phyloP scores from a whole-genome alignment of 2,329 filamentous ascomycete species.

The Botrytis porri region DNA sequence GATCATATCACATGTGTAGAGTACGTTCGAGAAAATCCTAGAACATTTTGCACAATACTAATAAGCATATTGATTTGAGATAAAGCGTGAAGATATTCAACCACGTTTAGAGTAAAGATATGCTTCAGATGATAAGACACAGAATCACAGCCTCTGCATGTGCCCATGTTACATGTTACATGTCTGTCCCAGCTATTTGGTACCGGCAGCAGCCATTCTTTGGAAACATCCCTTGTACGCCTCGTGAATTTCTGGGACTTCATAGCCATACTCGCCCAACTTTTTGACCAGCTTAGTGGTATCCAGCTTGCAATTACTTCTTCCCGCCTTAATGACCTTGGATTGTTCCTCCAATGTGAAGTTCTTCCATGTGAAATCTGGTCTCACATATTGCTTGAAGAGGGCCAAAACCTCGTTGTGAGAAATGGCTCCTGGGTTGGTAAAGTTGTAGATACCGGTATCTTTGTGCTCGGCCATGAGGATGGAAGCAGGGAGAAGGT shows the following conservation, averaged over 20 bases:
- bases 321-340: conserved; percentile 64
- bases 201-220: conserved; percentile 57
- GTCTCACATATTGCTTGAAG: conserved; percentile 62
- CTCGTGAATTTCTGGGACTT: conserved; percentile 59
- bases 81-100: neutral
- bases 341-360: conserved; percentile 64
- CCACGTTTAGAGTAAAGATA: neutral
- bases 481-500: conserved; percentile 60
- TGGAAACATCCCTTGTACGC: conserved; percentile 62
- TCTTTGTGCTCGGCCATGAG: conserved; percentile 59
- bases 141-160: conserved; percentile 21
- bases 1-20: neutral
- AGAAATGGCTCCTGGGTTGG: conserved; percentile 67
- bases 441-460: conserved; percentile 66
- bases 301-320: conserved; percentile 65
- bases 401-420: conserved; percentile 65
- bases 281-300: conserved; percentile 59
- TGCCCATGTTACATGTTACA: neutral
- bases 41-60: neutral
- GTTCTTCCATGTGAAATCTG: conserved; percentile 60
- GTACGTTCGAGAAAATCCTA: neutral
- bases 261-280: conserved; percentile 56
- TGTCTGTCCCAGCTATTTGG: conserved; percentile 42
- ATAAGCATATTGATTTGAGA: neutral
- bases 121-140: conserved; percentile 4